Percentiles rank a stretch among this genome's conserved stretches.
These are phyloP conservation scores for Pseudoscleropodium purum DNA, from an alignment of 225 moss, liverwort and hornwort genomes.

Conservation along the genomic window DNA sequence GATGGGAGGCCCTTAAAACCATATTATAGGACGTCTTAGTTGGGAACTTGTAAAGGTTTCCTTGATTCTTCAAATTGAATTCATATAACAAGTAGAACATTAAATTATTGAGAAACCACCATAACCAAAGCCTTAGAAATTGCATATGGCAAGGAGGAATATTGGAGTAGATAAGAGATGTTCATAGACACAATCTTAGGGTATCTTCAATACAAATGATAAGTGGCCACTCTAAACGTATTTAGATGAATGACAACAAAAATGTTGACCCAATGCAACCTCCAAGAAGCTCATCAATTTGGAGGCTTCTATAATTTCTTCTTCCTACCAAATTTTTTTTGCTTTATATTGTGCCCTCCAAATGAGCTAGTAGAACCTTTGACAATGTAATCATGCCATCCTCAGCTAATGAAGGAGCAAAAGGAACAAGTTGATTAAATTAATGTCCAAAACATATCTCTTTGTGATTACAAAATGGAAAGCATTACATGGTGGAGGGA, in stretches of 20 bases:
- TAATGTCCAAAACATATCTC: neutral
- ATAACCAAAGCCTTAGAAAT: accelerated
- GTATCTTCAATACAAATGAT: neutral
- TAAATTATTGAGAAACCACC: accelerated
- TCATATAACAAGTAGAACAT: neutral
- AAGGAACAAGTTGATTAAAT: accelerated
- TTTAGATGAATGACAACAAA: accelerated
- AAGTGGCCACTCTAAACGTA: neutral
- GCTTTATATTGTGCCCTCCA: neutral
- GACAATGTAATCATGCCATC: neutral
- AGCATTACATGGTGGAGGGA: accelerated
- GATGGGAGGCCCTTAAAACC: neutral
- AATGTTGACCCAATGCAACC: accelerated
- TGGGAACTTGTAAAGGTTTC: accelerated
- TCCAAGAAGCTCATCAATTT: neutral
- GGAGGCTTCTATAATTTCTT: neutral
- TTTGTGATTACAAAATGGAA: neutral
- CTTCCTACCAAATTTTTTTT: accelerated
- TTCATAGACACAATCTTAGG: accelerated
- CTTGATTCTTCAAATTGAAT: neutral
- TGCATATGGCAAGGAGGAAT: accelerated
- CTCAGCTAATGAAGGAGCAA: neutral
- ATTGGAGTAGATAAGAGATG: accelerated
- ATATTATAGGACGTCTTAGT: neutral
- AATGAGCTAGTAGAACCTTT: neutral